These are phyloP conservation scores for Senna tora DNA, from an alignment of 306 rosid species.

Conservation along the genomic window DNA sequence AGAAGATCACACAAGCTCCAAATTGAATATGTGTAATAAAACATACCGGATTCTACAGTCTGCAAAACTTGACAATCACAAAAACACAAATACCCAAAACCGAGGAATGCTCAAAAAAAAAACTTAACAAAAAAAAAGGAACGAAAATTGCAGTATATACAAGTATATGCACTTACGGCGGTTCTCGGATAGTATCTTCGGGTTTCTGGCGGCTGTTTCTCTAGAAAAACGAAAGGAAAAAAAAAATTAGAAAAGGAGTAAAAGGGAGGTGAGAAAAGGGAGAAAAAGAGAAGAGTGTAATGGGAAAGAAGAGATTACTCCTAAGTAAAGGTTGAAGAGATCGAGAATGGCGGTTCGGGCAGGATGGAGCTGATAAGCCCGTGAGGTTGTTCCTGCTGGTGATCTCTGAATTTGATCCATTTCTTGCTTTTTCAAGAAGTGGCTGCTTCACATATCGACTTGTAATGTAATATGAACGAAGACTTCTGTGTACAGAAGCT, in stretches of 20 bases:
- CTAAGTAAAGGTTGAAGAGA: conserved; percentile 92
- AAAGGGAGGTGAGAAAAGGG: background rate
- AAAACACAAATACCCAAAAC: background rate
- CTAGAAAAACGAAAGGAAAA: conserved; percentile 45
- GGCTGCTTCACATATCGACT: background rate
- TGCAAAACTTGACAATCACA: background rate
- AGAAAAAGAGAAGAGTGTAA: background rate
- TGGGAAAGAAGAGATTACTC: conserved; percentile 43
- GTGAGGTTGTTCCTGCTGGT: conserved; percentile 37
- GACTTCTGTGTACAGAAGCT: background rate
- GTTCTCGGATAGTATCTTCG: conserved; percentile 68
- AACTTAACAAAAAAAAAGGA: too few species aligned
- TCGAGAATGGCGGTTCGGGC: conserved; percentile 75
- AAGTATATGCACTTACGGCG: conserved; percentile 55
- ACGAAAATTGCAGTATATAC: background rate
- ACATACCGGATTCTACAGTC: too few species aligned
- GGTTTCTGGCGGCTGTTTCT: conserved; percentile 63
- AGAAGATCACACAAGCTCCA: background rate
- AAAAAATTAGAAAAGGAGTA: background rate
- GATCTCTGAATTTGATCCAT: conserved; percentile 89
- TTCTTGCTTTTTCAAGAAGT: conserved; percentile 24
- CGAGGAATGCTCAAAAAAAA: background rate
- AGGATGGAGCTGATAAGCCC: conserved; percentile 83
- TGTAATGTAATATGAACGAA: background rate
- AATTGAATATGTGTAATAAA: background rate